Percentiles rank a stretch among this genome's conserved stretches.
Evolutionary conservation across 495 filamentous ascomycete species (phyloP).

Genomic region (Daldinia caldariorum): DNA sequence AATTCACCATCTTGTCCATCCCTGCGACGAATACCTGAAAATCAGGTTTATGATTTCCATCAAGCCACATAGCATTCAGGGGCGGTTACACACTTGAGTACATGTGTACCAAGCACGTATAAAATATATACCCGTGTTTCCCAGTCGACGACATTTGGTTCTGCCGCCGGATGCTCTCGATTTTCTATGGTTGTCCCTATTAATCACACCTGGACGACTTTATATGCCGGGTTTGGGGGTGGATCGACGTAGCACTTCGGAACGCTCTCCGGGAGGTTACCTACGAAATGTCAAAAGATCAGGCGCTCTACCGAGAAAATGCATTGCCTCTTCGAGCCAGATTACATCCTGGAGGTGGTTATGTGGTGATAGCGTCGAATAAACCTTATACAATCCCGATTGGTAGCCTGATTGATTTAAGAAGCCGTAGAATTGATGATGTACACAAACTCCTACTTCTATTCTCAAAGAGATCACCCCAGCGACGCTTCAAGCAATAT

Average conservation of each 20-base stretch:
- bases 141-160: constrained; percentile 1
- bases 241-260: constrained; percentile 25
- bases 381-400: not conserved
- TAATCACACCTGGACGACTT: constrained; percentile 9
- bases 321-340: not conserved
- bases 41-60: constrained; percentile 2
- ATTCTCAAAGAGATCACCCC: not conserved
- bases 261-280: constrained; percentile 14
- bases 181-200: constrained; percentile 4
- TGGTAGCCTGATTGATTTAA: not conserved
- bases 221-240: constrained; percentile 18
- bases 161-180: not conserved
- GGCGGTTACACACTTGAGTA: not conserved
- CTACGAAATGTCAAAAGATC: not conserved
- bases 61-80: constrained; percentile 13
- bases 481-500: not conserved
- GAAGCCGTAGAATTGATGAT: not conserved
- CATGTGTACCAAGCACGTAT: not conserved
- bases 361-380: not conserved
- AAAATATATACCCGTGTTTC: not conserved
- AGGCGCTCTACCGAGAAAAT: constrained; percentile 1
- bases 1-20: not conserved
- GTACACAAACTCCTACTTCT: not conserved
- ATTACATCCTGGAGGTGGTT: not conserved
- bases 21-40: not conserved